phyloP scores from a whole-genome alignment of 2,329 filamentous ascomycete species.

The Camillea tinctor region DNA sequence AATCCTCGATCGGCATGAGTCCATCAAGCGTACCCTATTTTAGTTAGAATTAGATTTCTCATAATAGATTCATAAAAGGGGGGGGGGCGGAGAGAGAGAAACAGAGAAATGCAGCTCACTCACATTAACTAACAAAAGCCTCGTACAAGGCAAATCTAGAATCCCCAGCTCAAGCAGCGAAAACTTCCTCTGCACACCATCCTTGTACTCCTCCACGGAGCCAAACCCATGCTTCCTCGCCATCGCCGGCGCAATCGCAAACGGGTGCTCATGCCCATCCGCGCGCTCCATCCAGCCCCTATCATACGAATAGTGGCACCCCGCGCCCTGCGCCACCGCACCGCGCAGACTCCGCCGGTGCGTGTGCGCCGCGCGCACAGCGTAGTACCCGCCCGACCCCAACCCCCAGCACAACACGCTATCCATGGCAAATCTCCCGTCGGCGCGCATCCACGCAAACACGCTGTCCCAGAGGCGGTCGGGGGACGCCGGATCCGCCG shows the following conservation, averaged over 20 bases:
- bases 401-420: constrained; percentile 63
- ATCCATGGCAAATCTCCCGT: constrained; percentile 52
- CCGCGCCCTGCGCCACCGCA: constrained; percentile 61
- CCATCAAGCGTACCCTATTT: constrained; percentile 59
- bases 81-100: not conserved
- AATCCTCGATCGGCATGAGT: constrained; percentile 68
- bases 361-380: constrained; percentile 66
- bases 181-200: constrained; percentile 58
- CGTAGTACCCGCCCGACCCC: constrained; percentile 67
- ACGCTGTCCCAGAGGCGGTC: constrained; percentile 64
- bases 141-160: constrained; percentile 52
- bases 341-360: constrained; percentile 55
- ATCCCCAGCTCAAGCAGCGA: constrained; percentile 61
- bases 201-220: constrained; percentile 53
- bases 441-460: constrained; percentile 54
- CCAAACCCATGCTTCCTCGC: constrained; percentile 62
- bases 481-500: constrained; percentile 55
- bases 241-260: constrained; percentile 54
- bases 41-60: not conserved
- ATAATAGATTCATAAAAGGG: too few relatives aligned
- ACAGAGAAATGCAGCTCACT: constrained; percentile 19
- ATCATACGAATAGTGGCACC: constrained; percentile 61
- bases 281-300: constrained; percentile 59
- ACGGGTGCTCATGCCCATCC: constrained; percentile 67
- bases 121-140: constrained; percentile 61